Conservation (phyloP, 768 basidiomycete species). For the Lentinula raphanica region DNA sequence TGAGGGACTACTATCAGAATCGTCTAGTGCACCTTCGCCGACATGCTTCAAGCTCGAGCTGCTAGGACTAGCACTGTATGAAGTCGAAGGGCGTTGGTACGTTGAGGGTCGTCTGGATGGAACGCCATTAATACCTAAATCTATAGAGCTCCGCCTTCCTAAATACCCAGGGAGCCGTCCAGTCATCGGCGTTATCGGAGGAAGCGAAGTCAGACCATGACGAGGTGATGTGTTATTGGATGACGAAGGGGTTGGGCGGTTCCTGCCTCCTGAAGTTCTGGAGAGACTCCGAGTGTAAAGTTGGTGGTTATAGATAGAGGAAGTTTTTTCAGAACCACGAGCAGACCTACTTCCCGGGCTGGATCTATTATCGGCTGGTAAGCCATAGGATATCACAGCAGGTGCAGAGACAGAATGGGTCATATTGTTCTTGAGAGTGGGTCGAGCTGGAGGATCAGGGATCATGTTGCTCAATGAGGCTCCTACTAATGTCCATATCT, state of each 20-base stretch:
- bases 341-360: constrained; percentile 21
- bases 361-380: constrained; percentile 20
- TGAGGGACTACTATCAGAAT: constrained; percentile 53
- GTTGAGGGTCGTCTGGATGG: constrained; percentile 29
- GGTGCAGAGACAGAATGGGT: constrained; percentile 39
- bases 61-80: constrained; percentile 34
- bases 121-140: constrained; percentile 21
- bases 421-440: constrained; percentile 21
- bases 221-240: constrained; percentile 57
- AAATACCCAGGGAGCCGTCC: constrained; percentile 31
- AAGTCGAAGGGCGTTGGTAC: constrained; percentile 42
- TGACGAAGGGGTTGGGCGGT: constrained; percentile 44
- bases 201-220: constrained; percentile 35
- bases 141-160: constrained; percentile 29
- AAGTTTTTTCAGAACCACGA: constrained; percentile 10
- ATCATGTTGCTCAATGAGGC: constrained; percentile 49
- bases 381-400: constrained; percentile 26
- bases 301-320: constrained; percentile 14
- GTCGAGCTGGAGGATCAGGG: constrained; percentile 25
- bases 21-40: constrained; percentile 74
- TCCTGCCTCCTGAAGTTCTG: constrained; percentile 33
- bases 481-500: constrained; percentile 63
- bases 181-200: constrained; percentile 34
- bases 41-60: constrained; percentile 51
- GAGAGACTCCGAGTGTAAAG: constrained; percentile 25